These are phyloP conservation scores for Leishmania martiniquensis DNA, from an alignment of 208 protist genomes.

Conservation along the genomic window DNA sequence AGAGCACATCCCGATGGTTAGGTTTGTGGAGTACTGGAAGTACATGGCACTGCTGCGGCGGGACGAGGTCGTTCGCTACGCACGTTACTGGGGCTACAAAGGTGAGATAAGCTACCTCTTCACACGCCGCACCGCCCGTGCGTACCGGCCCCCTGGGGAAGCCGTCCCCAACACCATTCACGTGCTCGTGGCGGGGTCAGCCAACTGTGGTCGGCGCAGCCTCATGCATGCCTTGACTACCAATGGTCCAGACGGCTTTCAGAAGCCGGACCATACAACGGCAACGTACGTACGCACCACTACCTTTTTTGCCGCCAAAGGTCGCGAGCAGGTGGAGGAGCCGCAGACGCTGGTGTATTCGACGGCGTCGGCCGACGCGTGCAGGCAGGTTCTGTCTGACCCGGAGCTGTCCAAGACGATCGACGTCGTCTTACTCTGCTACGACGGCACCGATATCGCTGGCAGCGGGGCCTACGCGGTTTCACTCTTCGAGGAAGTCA, in stretches of 20 bases:
- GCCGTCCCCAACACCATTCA: constrained; percentile 78
- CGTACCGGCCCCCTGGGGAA: constrained; percentile 44
- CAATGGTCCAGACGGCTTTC: constrained; percentile 9
- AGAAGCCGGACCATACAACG: constrained; percentile 3
- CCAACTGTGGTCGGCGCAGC: constrained; percentile 53
- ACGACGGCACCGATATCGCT: constrained; percentile 53
- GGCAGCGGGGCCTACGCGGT: constrained; percentile 50
- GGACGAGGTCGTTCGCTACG: constrained; percentile 82
- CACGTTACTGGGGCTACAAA: constrained; percentile 87
- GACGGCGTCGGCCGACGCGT: constrained; percentile 40
- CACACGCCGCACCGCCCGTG: constrained; percentile 47
- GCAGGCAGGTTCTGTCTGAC: constrained; percentile 50
- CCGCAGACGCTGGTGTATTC: constrained; percentile 74
- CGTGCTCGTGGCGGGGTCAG: constrained; percentile 62
- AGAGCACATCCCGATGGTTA: constrained; percentile 53
- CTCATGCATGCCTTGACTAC: constrained; percentile 56
- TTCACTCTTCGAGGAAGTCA: constrained; percentile 38
- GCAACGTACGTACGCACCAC: constrained; percentile 49
- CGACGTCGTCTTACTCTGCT: constrained; percentile 84
- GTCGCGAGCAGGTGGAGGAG: constrained; percentile 33
- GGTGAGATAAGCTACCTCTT: constrained; percentile 81
- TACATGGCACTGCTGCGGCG: constrained; percentile 76
- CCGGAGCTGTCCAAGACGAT: constrained; percentile 52
- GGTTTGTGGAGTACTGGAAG: constrained; percentile 90
- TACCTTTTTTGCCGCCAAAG: constrained; percentile 54